These are phyloP conservation scores for Epichloe scottii DNA, from an alignment of 2,329 filamentous ascomycete species.

Conservation along the genomic window DNA sequence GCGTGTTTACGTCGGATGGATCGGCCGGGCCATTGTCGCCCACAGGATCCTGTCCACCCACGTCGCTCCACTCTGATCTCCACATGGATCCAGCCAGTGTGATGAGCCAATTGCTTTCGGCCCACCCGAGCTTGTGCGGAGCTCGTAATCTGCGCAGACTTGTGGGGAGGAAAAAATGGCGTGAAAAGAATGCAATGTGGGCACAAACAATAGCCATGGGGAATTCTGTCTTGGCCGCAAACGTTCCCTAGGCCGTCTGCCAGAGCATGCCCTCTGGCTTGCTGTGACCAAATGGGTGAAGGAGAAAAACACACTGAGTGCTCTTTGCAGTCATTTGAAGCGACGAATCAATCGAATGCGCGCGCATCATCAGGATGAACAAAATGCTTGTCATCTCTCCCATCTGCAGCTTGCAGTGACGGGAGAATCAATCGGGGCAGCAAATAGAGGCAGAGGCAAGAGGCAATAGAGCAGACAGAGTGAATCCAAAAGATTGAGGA, in stretches of 20 bases:
- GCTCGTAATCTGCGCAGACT: constrained; percentile 18
- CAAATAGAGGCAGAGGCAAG: neutral
- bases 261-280: neutral
- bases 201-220: constrained; percentile 8
- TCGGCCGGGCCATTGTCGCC: constrained; percentile 8
- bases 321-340: neutral
- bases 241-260: neutral
- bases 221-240: neutral
- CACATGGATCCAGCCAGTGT: constrained; percentile 14
- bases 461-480: neutral
- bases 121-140: constrained; percentile 21
- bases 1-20: constrained; percentile 11
- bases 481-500: neutral
- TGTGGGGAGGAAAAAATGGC: constrained; percentile 9
- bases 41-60: neutral
- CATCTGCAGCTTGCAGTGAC: neutral
- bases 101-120: constrained; percentile 14
- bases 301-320: neutral
- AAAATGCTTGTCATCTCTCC: neutral
- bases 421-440: neutral
- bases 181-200: constrained; percentile 12
- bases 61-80: constrained; percentile 5
- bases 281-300: neutral
- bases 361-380: neutral
- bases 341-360: neutral